phyloP scores from a whole-genome alignment of 768 basidiomycete genomes.

The Auricularia auricula-judae region DNA sequence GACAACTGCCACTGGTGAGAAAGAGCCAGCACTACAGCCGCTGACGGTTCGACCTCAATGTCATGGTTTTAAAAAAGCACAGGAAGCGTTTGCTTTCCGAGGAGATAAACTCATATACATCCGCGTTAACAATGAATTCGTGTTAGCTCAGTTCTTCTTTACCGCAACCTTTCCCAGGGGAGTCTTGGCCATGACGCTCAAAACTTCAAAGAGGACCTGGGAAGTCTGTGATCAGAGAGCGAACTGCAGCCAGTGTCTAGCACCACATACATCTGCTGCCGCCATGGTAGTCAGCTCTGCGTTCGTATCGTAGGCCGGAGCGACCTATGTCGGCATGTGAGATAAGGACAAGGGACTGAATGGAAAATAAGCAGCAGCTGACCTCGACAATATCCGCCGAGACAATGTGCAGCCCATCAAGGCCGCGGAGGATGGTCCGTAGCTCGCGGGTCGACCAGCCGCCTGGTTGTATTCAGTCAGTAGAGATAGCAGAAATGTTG shows the following conservation, averaged over 20 bases:
- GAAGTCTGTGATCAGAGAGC: not conserved
- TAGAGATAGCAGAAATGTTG: not conserved
- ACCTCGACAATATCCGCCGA: conserved; percentile 81
- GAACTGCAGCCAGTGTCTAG: too few relatives aligned
- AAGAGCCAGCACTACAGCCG: not conserved
- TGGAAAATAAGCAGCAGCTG: not conserved
- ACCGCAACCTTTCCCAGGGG: conserved; percentile 47
- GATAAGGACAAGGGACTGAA: not conserved
- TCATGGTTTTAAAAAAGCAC: not conserved
- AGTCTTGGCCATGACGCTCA: conserved; percentile 73
- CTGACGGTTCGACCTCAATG: not conserved
- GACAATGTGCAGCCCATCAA: conserved; percentile 66
- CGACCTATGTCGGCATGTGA: conserved; percentile 11
- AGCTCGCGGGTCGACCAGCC: conserved; percentile 74
- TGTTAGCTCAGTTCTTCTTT: not conserved
- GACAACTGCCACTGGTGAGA: too few relatives aligned
- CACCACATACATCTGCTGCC: conserved; percentile 41
- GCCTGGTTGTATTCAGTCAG: conserved; percentile 20
- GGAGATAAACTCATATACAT: not conserved
- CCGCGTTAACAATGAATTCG: not conserved
- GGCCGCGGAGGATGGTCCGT: conserved; percentile 61
- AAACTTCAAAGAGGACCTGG: conserved; percentile 62
- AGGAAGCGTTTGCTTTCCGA: not conserved
- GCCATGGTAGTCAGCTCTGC: conserved; percentile 55
- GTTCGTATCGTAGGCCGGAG: conserved; percentile 67